Evolutionary conservation across 2,329 filamentous ascomycete genomes (phyloP), one percentile per base, ranked within the genome.

Genomic region (Fusarium zealandicum): DNA sequence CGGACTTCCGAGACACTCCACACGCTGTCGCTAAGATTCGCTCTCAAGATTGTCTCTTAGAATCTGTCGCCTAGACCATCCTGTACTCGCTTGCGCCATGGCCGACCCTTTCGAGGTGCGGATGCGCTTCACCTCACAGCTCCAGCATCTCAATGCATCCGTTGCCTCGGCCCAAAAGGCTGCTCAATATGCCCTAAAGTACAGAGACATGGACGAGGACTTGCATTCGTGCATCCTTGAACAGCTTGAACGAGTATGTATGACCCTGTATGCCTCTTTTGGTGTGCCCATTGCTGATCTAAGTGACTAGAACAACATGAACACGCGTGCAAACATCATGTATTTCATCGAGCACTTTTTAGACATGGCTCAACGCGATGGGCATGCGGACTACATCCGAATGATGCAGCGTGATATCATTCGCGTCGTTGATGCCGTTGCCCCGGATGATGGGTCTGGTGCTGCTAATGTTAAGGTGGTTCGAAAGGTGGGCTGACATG

Each of bases 321-420:
- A 99, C 75, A 96, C 89, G 44, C 84, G 93, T 56, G 96, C 95
- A 54, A 99, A 99, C 72, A 98, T 99, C 73, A 96, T 99, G 90
- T 99, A 96, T 76, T 99, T 99, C 75, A 89, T 99, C 70, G 93
- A 98, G 70, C 90, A 93, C 65, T 90, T 99, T 64, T 90, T 96
- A 71, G 93, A 98, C 71, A 82, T 92, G 76, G 90, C 92, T 17
- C 82, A 85, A 59, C 89, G 87, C 63, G 90, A 92, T 63, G 84
- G 86, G 59, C 87, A 95, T 65, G 77, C 83, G 46, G 88, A 91
- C 59, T 99, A 96, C 70, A 87, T 97, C 22, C 86, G 89, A 44
- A 97, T 98, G 92, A 90, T 99, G 76, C 90, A 96, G 75, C 83
- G 93, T 39, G 95, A 99, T 71, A 96, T 99, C 33, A 81, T 96